Evolutionary conservation across 164 flowering plant species (phyloP).

Genomic region (Warburgia ugandensis): DNA sequence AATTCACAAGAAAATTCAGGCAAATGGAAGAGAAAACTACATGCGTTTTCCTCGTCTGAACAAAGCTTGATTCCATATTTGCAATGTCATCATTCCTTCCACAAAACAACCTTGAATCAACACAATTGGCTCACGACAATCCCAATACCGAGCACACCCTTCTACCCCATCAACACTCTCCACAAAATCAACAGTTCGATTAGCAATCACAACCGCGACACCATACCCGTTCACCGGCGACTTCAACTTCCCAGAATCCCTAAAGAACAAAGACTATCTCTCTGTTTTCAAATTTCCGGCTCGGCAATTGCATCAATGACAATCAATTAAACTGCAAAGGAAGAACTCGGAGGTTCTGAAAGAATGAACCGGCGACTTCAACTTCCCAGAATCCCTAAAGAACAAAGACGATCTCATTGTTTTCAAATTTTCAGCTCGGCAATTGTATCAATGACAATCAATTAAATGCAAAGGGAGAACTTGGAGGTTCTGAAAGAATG

Average conservation of each 20-base stretch:
- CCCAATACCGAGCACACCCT: conserved; percentile 78
- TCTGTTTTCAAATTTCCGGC: conserved; percentile 45
- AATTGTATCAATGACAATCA: conserved; percentile 76
- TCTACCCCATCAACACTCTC: conserved; percentile 36
- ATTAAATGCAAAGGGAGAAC: conserved; percentile 31
- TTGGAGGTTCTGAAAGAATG: conserved; percentile 16
- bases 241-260: conserved; percentile 54
- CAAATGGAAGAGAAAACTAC: conserved; percentile 84
- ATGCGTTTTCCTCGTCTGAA: conserved; percentile 45
- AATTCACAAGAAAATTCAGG: conserved; percentile 60
- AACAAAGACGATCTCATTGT: conserved; percentile 56
- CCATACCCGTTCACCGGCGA: conserved; percentile 38
- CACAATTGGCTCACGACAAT: conserved; percentile 80
- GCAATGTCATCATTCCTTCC: conserved; percentile 45
- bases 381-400: conserved; percentile 51
- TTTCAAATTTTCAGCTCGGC: conserved; percentile 64
- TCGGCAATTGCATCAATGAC: conserved; percentile 88
- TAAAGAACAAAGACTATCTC: conserved; percentile 61
- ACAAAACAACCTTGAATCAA: conserved; percentile 76
- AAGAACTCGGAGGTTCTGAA: conserved; percentile 9
- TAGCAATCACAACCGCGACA: conserved; percentile 73
- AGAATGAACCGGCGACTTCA: conserved; percentile 59
- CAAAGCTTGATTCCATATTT: conserved; percentile 1
- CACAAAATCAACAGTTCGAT: conserved; percentile 73
- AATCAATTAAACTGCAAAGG: conserved; percentile 44